Evolutionary conservation across 2,329 filamentous ascomycete genomes (phyloP).

Genomic region (Claviceps sp.): DNA sequence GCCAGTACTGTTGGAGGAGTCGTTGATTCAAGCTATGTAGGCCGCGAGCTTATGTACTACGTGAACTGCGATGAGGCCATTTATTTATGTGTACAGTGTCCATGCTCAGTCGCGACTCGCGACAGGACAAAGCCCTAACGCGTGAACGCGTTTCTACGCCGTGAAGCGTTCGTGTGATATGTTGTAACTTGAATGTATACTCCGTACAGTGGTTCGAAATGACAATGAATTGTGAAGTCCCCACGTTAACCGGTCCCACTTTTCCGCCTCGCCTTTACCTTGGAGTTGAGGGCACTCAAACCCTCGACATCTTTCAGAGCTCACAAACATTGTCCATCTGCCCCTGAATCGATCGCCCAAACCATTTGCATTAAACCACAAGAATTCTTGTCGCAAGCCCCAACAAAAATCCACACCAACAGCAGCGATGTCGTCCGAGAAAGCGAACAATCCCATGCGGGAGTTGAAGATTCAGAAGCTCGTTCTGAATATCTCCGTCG

Average conservation of each 20-base stretch:
- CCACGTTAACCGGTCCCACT: constrained; percentile 6
- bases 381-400: constrained; percentile 13
- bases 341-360: constrained; percentile 13
- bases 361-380: constrained; percentile 5
- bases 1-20: too few species aligned
- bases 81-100: too few species aligned
- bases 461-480: constrained; percentile 99
- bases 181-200: too few species aligned
- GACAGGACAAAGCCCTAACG: too few species aligned
- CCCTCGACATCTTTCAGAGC: constrained; percentile 24
- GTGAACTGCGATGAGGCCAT: too few species aligned
- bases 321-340: constrained; percentile 20
- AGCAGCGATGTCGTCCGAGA: constrained; percentile 51
- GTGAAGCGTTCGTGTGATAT: too few species aligned
- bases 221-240: too few species aligned
- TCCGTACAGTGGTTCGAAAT: too few species aligned
- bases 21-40: too few species aligned
- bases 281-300: constrained; percentile 24
- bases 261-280: constrained; percentile 9
- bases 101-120: too few species aligned
- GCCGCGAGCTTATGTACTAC: too few species aligned
- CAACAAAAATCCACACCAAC: constrained; percentile 15
- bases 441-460: constrained; percentile 96
- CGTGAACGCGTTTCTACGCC: too few species aligned
- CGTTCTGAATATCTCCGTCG: constrained; percentile 98